phyloP scores from a whole-genome alignment of 306 rosid species.

The Quercus variabilis region DNA sequence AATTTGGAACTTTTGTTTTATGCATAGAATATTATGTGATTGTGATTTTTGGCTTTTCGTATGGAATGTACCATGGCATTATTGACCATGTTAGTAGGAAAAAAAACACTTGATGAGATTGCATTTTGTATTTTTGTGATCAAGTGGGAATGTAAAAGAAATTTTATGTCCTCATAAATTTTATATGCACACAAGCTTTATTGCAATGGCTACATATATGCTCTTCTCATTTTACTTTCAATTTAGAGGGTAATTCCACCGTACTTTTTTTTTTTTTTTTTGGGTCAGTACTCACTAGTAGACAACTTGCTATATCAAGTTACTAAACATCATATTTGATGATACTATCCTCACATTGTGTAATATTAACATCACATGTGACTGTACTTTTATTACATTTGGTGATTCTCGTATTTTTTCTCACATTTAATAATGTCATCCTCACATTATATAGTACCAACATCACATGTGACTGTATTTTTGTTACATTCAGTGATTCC shows the following conservation, averaged over 20 bases:
- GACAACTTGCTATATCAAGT: rapidly evolving
- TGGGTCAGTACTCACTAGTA: rapidly evolving
- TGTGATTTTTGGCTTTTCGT: background rate
- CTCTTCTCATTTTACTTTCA: too few relatives aligned
- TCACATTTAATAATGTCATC: too few relatives aligned
- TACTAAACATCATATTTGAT: too few relatives aligned
- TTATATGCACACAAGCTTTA: too few relatives aligned
- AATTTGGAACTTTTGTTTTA: background rate
- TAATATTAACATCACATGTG: too few relatives aligned
- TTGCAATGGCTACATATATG: too few relatives aligned
- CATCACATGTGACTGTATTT: too few relatives aligned
- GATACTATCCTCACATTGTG: too few relatives aligned
- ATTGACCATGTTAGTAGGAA: too few relatives aligned
- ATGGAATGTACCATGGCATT: background rate
- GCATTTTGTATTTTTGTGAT: background rate
- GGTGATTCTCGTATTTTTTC: rapidly evolving
- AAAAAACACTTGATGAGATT: background rate
- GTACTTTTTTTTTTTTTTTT: too few relatives aligned
- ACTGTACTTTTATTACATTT: too few relatives aligned
- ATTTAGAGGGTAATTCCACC: background rate
- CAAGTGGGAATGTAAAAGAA: background rate
- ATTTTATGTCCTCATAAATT: background rate
- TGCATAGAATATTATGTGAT: background rate
- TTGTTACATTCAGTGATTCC: rapidly evolving
- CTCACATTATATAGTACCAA: too few relatives aligned